phyloP scores from a whole-genome alignment of 1,284 basidiomycete genomes.

The Peniophora sp. region DNA sequence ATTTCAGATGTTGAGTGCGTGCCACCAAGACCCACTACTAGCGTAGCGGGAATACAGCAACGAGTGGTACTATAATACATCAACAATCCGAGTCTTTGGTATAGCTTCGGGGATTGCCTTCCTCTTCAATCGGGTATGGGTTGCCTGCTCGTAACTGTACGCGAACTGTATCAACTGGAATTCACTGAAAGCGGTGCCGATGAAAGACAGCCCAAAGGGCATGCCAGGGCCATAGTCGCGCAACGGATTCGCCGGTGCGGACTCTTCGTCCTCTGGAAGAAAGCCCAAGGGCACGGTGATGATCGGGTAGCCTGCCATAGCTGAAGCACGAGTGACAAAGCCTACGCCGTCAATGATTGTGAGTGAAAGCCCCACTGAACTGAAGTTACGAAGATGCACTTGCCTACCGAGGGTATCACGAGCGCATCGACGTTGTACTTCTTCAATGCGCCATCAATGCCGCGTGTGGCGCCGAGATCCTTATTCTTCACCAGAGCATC shows the following conservation, averaged over 20 bases:
- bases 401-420: slow-evolving; percentile 29
- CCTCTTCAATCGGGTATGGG: slow-evolving; percentile 32
- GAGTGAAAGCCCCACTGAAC: background rate
- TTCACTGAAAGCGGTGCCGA: slow-evolving; percentile 44
- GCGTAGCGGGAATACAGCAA: too few relatives aligned
- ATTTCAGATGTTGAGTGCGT: too few relatives aligned
- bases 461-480: slow-evolving; percentile 29
- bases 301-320: slow-evolving; percentile 35
- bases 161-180: slow-evolving; percentile 38
- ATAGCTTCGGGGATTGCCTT: slow-evolving; percentile 37
- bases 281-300: slow-evolving; percentile 43
- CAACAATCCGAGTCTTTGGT: slow-evolving; percentile 40
- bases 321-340: slow-evolving; percentile 21
- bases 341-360: slow-evolving; percentile 8
- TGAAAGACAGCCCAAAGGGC: slow-evolving; percentile 43
- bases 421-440: slow-evolving; percentile 35
- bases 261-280: slow-evolving; percentile 24
- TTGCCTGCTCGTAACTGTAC: slow-evolving; percentile 50
- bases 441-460: slow-evolving; percentile 38
- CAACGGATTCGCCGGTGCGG: slow-evolving; percentile 24
- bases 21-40: too few relatives aligned
- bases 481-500: slow-evolving; percentile 27
- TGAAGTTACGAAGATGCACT: too few relatives aligned
- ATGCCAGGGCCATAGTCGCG: slow-evolving; percentile 29
- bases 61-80: slow-evolving; percentile 29